Base-by-base conservation (phyloP, 2,329 filamentous ascomycete genomes). In the Cercospora brassicicola region DNA sequence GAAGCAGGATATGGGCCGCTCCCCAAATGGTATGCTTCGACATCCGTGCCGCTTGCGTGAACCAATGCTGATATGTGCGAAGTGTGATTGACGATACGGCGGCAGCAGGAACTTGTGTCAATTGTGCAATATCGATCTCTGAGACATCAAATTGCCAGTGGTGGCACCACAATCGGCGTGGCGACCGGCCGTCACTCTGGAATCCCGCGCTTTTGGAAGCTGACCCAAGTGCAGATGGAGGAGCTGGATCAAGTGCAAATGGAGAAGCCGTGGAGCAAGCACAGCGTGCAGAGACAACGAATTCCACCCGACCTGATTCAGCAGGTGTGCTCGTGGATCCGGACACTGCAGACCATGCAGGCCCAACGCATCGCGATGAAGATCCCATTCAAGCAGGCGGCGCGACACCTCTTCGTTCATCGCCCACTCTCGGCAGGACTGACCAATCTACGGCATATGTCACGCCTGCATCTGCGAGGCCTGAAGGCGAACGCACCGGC, bases 81-180 rank as follows among this genome's bases (percentile, higher is more conserved):
- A 55, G 45, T 26, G 61, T 55, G 15, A 55, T 53, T 20, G 30
- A 55, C 30, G 61, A 55, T 36, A 39, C 33, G 13, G 59, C 36
- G 20, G 59, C 59, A 18, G 36, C 36, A 31, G 59, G 59, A 9
- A 42, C 36, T 7, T 61, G 59, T 45, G 59, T 61, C 59, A 61
- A 61, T 5, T 61, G 59, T 26, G 59, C 59, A 4, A 61, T 61
- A 11, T 39, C 59, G 33, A 31, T 61, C 9, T 61, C 59, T 1
- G 59, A 61, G 0, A 61, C 30, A 11, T 61, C 59, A 3, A 13
- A 7, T 2, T 61, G 59, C 20, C n/a, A 61, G 23, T 61, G 31
- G 23, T 61, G 59, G 59, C 59, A 61, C 9, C 61, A 64, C 61
- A 39, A 64, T 56, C 26, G 45, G 26, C 13, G 45, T 20, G 26